Evolutionary conservation across 768 basidiomycete species (phyloP).

Genomic region (Collybiopsis luxurians): DNA sequence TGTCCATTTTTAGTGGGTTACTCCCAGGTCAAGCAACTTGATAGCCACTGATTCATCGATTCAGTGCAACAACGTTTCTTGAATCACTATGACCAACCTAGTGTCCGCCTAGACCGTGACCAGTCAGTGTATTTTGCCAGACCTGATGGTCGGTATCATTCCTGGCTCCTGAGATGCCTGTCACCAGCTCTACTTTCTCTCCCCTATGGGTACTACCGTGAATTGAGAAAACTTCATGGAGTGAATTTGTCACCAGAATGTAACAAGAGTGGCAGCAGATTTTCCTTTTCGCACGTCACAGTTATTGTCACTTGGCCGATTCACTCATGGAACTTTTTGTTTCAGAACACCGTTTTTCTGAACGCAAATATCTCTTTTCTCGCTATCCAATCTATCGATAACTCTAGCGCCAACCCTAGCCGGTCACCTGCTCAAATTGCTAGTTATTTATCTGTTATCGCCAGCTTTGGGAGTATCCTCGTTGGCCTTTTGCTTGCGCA

Average conservation of each 20-base stretch:
- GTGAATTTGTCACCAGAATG: conserved; percentile 39
- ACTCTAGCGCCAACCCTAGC: conserved; percentile 8
- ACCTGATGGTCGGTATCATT: conserved; percentile 19
- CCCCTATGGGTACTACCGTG: conserved; percentile 43
- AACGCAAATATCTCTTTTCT: conserved; percentile 60
- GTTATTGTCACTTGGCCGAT: background rate
- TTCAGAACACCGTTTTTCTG: conserved; percentile 53
- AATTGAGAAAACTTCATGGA: conserved; percentile 45
- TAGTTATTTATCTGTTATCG: conserved; percentile 47
- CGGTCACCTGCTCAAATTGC: conserved; percentile 44
- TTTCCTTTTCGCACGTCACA: conserved; percentile 45
- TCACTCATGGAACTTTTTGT: no score
- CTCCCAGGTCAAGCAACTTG: background rate
- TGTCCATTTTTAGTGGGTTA: conserved; percentile 40
- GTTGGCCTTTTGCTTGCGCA: conserved; percentile 45
- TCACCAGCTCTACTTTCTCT: conserved; percentile 47
- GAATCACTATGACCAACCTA: conserved; percentile 45
- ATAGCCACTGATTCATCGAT: background rate
- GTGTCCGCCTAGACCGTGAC: conserved; percentile 42
- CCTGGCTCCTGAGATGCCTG: conserved; percentile 33
- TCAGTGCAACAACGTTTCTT: conserved; percentile 38
- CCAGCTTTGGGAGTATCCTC: conserved; percentile 47
- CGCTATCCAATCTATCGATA: conserved; percentile 45
- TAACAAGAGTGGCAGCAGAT: conserved; percentile 50
- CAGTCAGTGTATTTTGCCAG: conserved; percentile 35